Percentiles rank a stretch among this genome's conserved stretches.
These are phyloP conservation scores for Aureobasidium leucospermi DNA, from an alignment of 2,329 filamentous ascomycete species.

Conservation along the genomic window DNA sequence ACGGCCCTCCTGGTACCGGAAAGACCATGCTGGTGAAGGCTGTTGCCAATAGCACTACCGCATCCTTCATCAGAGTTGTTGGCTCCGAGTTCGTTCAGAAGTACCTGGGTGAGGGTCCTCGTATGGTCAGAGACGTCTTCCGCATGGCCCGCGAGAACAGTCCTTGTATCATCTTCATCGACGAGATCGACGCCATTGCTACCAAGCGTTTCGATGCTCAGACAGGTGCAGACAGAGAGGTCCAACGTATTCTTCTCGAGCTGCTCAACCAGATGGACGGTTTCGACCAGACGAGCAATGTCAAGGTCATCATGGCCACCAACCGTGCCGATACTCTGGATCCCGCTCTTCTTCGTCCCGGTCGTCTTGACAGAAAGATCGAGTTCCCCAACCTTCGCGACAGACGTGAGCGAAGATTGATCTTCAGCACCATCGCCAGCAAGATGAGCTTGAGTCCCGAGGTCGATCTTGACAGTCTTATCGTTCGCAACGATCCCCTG, in stretches of 20 bases:
- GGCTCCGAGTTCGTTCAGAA: constrained; percentile 99
- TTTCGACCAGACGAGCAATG: constrained; percentile 97
- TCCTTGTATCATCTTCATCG: constrained; percentile 98
- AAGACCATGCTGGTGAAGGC: constrained; percentile 99
- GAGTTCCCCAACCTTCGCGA: constrained; percentile 96
- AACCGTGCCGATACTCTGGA: constrained; percentile 97
- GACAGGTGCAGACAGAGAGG: constrained; percentile 94
- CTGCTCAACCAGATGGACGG: constrained; percentile 99
- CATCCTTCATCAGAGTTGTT: constrained; percentile 96
- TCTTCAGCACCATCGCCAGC: constrained; percentile 91
- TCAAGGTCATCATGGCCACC: constrained; percentile 99
- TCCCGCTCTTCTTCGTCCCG: constrained; percentile 86
- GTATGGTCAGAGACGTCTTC: constrained; percentile 99
- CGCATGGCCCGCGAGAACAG: constrained; percentile 98
- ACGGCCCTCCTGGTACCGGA: constrained; percentile 90
- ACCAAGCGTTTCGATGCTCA: constrained; percentile 99
- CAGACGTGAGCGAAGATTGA: constrained; percentile 86
- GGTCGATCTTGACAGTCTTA: constrained; percentile 91
- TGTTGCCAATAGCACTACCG: constrained; percentile 95
- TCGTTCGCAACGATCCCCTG: constrained; percentile 91
- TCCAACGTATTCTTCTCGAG: constrained; percentile 95
- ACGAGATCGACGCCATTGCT: constrained; percentile 97
- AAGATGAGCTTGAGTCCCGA: constrained; percentile 98
- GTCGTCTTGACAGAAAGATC: constrained; percentile 95
- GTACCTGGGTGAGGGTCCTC: constrained; percentile 92